These are phyloP conservation scores for Scleromitrula shiraiana DNA, from an alignment of 2,329 filamentous ascomycete genomes.

Conservation along the genomic window DNA sequence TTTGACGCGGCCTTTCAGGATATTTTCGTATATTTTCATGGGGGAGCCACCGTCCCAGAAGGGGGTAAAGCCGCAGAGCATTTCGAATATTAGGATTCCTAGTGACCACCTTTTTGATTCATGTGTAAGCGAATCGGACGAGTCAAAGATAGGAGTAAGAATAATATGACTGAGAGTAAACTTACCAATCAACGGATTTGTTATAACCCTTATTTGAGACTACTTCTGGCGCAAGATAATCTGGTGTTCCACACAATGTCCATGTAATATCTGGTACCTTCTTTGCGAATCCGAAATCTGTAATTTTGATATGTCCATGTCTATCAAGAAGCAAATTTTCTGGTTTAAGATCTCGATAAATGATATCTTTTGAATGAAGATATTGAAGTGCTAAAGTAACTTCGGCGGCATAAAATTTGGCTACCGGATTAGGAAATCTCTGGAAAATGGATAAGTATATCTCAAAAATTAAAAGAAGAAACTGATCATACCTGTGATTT, in stretches of 20 bases:
- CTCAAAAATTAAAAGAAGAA: background rate
- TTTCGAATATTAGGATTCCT: slow-evolving; percentile 97
- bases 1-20: slow-evolving; percentile 89
- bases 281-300: slow-evolving; percentile 98
- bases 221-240: slow-evolving; percentile 95
- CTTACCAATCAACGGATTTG: slow-evolving; percentile 89
- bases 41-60: slow-evolving; percentile 98
- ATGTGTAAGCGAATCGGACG: slow-evolving; percentile 12
- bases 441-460: slow-evolving; percentile 32
- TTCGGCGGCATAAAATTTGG: slow-evolving; percentile 98
- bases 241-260: slow-evolving; percentile 95
- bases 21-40: slow-evolving; percentile 99
- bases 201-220: slow-evolving; percentile 99
- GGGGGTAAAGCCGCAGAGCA: slow-evolving; percentile 97
- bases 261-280: slow-evolving; percentile 98
- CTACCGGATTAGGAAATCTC: slow-evolving; percentile 97
- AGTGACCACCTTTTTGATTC: slow-evolving; percentile 83
- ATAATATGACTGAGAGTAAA: slow-evolving; percentile 33
- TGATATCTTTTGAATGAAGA: slow-evolving; percentile 88
- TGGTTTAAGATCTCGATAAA: slow-evolving; percentile 94
- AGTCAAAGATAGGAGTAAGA: background rate
- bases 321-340: slow-evolving; percentile 88
- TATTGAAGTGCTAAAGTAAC: slow-evolving; percentile 95
- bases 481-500: slow-evolving; percentile 66
- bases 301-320: slow-evolving; percentile 93